Evolutionary conservation across 805 yeast species (phyloP).

Genomic region (Saturnispora hagleri): DNA sequence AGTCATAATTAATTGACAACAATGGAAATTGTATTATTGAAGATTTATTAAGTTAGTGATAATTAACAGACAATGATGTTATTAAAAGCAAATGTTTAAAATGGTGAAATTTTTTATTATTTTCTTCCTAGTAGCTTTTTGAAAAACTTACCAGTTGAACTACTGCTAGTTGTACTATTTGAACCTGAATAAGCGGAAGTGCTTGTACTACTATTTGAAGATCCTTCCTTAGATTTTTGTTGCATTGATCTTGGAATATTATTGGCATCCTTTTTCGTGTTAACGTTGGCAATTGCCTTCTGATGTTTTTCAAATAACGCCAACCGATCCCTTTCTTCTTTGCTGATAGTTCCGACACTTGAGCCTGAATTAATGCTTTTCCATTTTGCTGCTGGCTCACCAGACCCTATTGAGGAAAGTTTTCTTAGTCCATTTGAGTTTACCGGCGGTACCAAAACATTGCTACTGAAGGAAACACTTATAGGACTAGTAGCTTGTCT

Average conservation of each 20-base stretch:
- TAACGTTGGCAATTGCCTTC: slow-evolving; percentile 23
- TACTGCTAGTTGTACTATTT: background rate
- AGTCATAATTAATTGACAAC: background rate
- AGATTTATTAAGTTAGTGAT: background rate
- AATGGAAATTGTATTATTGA: background rate
- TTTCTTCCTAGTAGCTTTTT: slow-evolving; percentile 10
- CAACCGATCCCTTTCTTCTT: slow-evolving; percentile 10
- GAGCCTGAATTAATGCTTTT: slow-evolving; percentile 5
- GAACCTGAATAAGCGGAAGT: background rate
- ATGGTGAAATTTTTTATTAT: background rate
- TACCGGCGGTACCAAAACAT: background rate
- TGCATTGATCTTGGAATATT: background rate
- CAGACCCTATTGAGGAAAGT: background rate
- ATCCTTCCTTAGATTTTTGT: background rate
- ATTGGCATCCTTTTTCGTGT: slow-evolving; percentile 4
- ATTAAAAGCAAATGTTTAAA: background rate
- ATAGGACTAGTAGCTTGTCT: background rate
- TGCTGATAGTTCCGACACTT: background rate
- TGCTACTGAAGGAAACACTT: background rate
- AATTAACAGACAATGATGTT: background rate
- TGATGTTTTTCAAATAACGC: slow-evolving; percentile 26
- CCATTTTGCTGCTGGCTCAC: slow-evolving; percentile 1
- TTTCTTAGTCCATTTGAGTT: background rate
- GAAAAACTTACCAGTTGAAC: slow-evolving; percentile 6
- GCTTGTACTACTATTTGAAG: background rate